Evolutionary conservation across 768 basidiomycete genomes (phyloP), one percentile per base, ranked within the genome.

Genomic region (Psilocybe sp.): DNA sequence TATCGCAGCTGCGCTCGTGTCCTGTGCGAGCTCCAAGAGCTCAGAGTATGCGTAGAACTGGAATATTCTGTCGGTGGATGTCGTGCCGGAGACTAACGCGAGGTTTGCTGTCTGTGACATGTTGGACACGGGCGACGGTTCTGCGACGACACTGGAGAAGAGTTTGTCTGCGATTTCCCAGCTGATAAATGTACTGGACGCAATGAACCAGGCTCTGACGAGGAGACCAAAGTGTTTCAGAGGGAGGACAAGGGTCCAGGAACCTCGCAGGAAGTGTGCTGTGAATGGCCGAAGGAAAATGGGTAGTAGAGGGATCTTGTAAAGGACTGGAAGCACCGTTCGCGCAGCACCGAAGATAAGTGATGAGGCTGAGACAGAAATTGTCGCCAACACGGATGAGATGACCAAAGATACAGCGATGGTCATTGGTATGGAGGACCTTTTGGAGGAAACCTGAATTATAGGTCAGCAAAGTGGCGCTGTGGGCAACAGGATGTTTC

Each of bases 41-140:
- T 91, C 89, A 0, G 75, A 67, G 57, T 82, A 88, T 0, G 89
- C 87, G 53, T 85, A 80, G 60, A 84, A 78, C 37, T 78, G 77
- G 65, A 81, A 85, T 20, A 75, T 60, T 18, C 61, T 54, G 46
- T 82, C 76, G 4, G 65, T 53, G 14, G 84, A 85, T 1, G 81
- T 75, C 38, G 81, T 70, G 9, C 88, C 90, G 4, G 86, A 84
- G 9, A 89, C 69, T 5, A 89, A 68, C 4, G 76, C 80, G 3
- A 76, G 68, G 35, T 78, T 73, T 1, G 82, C 75, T 44, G 87
- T 80, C 1, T 78, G 62, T 1, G 81, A 73, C 7, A 65, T 52
- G 10, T 64, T 57, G 0, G 78, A 70, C 0, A 84, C 71, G 2
- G 68, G 57, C 18, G 82, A 63, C 2, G 80, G 77, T 81, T 84